Conservation (phyloP, 495 filamentous ascomycete genomes). For the Daldinia decipiens region DNA sequence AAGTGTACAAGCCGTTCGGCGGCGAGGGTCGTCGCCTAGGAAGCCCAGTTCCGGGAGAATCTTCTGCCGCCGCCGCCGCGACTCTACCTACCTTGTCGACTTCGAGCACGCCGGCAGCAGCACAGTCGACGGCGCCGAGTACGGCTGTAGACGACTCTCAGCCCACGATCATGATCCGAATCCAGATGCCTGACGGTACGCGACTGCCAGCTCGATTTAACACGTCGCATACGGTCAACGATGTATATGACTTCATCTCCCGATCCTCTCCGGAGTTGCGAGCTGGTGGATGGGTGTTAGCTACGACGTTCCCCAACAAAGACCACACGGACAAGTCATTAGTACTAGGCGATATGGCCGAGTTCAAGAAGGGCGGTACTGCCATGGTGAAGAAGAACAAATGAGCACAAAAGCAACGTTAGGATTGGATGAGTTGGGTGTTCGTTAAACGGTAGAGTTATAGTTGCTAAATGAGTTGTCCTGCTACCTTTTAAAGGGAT, state of each 20-base stretch:
- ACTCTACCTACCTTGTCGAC: conserved; percentile 47
- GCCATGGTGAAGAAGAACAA: conserved; percentile 77
- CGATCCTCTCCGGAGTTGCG: conserved; percentile 69
- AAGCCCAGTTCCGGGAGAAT: conserved; percentile 81
- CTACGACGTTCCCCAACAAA: conserved; percentile 96
- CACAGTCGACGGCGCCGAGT: conserved; percentile 54
- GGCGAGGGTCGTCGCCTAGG: conserved; percentile 89
- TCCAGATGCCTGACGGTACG: conserved; percentile 91
- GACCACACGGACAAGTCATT: conserved; percentile 79
- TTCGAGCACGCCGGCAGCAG: conserved; percentile 55
- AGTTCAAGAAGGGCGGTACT: conserved; percentile 82
- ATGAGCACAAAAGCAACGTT: not conserved
- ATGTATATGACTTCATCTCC: conserved; percentile 87
- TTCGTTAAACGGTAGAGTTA: conserved; percentile 22
- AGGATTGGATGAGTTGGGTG: not conserved
- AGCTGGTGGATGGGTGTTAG: conserved; percentile 77
- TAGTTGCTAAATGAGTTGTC: conserved; percentile 4
- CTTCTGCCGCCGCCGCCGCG: conserved; percentile 46
- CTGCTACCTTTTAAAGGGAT: not conserved
- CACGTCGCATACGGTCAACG: conserved; percentile 86
- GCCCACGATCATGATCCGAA: conserved; percentile 81
- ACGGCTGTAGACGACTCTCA: conserved; percentile 76
- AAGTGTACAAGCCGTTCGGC: conserved; percentile 85
- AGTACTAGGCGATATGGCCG: conserved; percentile 78
- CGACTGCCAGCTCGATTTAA: conserved; percentile 90